phyloP scores from a whole-genome alignment of 2,329 filamentous ascomycete genomes.

The Hypoxylon sp. region DNA sequence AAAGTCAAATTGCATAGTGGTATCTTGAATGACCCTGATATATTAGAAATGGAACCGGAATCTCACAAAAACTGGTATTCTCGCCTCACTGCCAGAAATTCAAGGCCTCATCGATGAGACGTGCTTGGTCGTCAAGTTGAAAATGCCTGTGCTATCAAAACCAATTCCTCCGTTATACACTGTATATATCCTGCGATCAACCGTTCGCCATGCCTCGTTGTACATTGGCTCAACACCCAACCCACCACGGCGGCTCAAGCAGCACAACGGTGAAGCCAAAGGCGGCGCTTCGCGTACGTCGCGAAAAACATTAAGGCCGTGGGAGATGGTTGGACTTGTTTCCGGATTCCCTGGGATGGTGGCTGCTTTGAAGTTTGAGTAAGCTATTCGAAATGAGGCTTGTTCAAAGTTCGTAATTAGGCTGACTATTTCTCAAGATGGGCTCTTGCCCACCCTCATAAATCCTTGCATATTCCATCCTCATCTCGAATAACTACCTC shows the following conservation, averaged over 20 bases:
- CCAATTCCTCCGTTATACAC: slow-evolving; percentile 91
- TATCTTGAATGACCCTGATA: slow-evolving; percentile 14
- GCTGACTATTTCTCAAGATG: slow-evolving; percentile 74
- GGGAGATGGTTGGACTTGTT: slow-evolving; percentile 91
- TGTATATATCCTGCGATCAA: slow-evolving; percentile 92
- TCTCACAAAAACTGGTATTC: slow-evolving; percentile 1
- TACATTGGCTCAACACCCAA: slow-evolving; percentile 96
- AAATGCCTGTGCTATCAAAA: slow-evolving; percentile 62
- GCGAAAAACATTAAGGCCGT: slow-evolving; percentile 78
- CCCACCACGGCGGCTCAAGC: slow-evolving; percentile 84
- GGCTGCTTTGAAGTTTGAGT: slow-evolving; percentile 95
- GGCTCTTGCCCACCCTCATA: slow-evolving; percentile 90
- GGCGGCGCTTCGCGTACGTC: slow-evolving; percentile 87
- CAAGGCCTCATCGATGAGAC: slow-evolving; percentile 30
- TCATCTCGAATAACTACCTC: slow-evolving; percentile 71
- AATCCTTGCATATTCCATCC: slow-evolving; percentile 82
- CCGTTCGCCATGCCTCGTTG: slow-evolving; percentile 76
- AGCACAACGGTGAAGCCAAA: slow-evolving; percentile 89
- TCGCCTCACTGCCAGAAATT: slow-evolving; percentile 15
- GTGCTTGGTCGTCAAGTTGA: slow-evolving; percentile 1
- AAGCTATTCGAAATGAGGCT: slow-evolving; percentile 55
- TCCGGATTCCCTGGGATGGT: slow-evolving; percentile 90
- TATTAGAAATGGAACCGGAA: slow-evolving; percentile 25
- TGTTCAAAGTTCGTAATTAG: slow-evolving; percentile 5
- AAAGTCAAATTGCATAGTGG: not conserved